These are phyloP conservation scores for Pleurotus platypus DNA, from an alignment of 768 basidiomycete genomes.

Conservation along the genomic window DNA sequence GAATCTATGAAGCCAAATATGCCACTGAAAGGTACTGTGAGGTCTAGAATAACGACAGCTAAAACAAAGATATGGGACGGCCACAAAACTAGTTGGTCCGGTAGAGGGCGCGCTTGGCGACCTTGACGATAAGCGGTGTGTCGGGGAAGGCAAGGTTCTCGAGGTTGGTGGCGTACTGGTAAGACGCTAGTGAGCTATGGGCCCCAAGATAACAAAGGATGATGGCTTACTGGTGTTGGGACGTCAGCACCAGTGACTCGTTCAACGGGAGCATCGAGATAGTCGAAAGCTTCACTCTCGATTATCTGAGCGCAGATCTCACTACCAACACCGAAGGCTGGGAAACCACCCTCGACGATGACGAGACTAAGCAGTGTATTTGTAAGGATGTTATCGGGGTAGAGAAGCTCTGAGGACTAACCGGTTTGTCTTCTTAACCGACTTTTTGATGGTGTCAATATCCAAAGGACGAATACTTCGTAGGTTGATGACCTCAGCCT, in stretches of 20 bases:
- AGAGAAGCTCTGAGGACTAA: constrained; percentile 25
- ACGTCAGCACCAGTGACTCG: constrained; percentile 97
- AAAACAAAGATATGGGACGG: constrained; percentile 3
- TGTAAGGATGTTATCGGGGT: neutral
- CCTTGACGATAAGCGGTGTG: constrained; percentile 86
- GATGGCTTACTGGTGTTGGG: constrained; percentile 80
- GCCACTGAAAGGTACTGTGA: neutral
- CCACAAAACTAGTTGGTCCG: constrained; percentile 63
- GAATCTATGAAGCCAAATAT: neutral
- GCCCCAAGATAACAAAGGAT: neutral
- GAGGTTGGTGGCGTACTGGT: constrained; percentile 84
- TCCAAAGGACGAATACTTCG: constrained; percentile 95
- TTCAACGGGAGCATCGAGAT: constrained; percentile 97
- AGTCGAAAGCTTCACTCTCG: constrained; percentile 97
- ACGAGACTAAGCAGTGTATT: constrained; percentile 55
- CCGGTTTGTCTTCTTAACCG: constrained; percentile 99
- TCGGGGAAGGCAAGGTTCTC: constrained; percentile 94
- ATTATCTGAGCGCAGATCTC: constrained; percentile 98
- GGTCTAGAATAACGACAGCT: constrained; percentile 5
- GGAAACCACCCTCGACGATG: constrained; percentile 98
- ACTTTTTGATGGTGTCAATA: constrained; percentile 94
- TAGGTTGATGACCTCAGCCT: constrained; percentile 97
- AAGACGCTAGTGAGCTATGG: constrained; percentile 6
- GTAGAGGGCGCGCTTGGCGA: constrained; percentile 91
- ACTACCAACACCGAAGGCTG: constrained; percentile 95